These are phyloP conservation scores for Quercus rubra DNA, from an alignment of 306 rosid genomes.

Conservation along the genomic window DNA sequence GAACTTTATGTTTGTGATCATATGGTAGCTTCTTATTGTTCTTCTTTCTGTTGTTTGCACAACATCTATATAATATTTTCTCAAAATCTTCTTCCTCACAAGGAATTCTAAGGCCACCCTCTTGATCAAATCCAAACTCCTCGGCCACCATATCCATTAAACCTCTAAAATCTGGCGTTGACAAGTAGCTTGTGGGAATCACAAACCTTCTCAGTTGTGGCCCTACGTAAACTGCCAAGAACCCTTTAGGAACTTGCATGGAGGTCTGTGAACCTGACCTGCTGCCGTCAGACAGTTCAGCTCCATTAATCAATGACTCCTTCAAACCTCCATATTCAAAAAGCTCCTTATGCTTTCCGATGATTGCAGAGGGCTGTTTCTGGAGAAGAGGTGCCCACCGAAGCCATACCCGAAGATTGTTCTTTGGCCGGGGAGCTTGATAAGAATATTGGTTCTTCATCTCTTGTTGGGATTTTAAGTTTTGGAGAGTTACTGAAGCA, in stretches of 20 bases:
- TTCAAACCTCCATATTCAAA: background rate
- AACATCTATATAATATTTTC: constrained; percentile 26
- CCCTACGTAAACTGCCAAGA: constrained; percentile 52
- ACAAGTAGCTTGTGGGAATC: constrained; percentile 46
- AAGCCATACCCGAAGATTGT: too few species aligned
- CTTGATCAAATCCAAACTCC: constrained; percentile 46
- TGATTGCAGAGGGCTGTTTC: background rate
- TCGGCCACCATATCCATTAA: constrained; percentile 51
- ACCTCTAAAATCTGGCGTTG: constrained; percentile 38
- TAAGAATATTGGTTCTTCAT: too few species aligned
- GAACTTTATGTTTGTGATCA: background rate
- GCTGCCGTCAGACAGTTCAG: constrained; percentile 5
- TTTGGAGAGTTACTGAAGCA: too few species aligned
- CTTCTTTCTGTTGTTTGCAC: constrained; percentile 11
- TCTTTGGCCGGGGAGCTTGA: too few species aligned
- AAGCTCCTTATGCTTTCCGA: background rate
- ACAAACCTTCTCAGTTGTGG: constrained; percentile 39
- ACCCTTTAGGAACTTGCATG: constrained; percentile 45
- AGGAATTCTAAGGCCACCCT: constrained; percentile 52
- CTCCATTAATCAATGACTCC: constrained; percentile 18
- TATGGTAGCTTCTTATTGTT: constrained; percentile 1
- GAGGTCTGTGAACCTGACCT: background rate
- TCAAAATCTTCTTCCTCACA: constrained; percentile 55
- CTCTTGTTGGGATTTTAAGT: too few species aligned
- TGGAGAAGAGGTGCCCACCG: background rate